Base-by-base conservation (phyloP, 176 grass and related monocot genomes). In the Rhipidocladum racemiflorum region DNA sequence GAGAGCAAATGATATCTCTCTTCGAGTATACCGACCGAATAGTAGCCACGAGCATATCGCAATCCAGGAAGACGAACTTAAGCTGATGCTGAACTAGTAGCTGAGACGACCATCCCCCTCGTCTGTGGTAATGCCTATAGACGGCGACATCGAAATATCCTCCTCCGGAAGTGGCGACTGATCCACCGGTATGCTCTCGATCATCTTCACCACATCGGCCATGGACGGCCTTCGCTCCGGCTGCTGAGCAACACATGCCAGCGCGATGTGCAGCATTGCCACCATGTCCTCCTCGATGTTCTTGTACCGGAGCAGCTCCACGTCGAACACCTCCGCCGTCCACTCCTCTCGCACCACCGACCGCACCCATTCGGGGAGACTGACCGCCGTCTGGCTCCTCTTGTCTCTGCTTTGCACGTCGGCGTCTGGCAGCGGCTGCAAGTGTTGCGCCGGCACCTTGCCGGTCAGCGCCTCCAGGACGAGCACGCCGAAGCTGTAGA, bases 261-360 rank as follows among this genome's bases (percentile, higher is more conserved):
- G 68, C 21, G 84, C 93, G 48, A 95, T 67, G 62, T 95, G 93
- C 77, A 95, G 83, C 90, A 95, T 77, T 3, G 90, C 87, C 64
- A 95, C 87, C 93, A 95, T 95, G 74, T 95, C 93, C 59, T 95
- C 93, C 80, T 95, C 93, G 79, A 92, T 84, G 82, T 90, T 75
- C 74, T 92, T 86, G 85, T 89, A 94, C 63, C 93, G 79, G 12
- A 95, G 79, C 85, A 95, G 84, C 93, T 95, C 93, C 78, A 81
- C 87, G 32, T 95, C 93, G 68, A 95, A 95, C 82, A 95, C 93
- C 85, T 95, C 90, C 6, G 93, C 93, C 7, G 85, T 95, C 93
- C 90, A 95, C 85, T 95, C 90, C 70, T 95, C 93, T 49, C 87
- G 65, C 75, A 95, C 93, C 90, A 95, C 93, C 36, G 89, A 90